phyloP scores from a whole-genome alignment of 1,284 basidiomycete species.

The Peniophora sp. region DNA sequence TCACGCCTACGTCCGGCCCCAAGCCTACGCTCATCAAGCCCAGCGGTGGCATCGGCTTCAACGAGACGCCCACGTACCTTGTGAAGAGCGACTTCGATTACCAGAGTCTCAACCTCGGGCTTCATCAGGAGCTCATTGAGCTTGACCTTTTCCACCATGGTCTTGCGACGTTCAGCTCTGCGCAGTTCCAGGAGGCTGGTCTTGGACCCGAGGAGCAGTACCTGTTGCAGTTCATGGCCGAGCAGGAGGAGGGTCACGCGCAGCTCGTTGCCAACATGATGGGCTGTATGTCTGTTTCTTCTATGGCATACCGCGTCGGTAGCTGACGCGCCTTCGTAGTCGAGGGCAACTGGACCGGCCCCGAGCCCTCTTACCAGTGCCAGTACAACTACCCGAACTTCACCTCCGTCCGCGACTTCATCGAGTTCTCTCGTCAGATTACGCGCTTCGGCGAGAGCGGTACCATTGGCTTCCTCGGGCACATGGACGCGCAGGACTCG shows the following conservation, averaged over 20 bases:
- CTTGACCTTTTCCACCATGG: slow-evolving; percentile 59
- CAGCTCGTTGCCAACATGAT: slow-evolving; percentile 41
- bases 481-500: slow-evolving; percentile 50
- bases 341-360: no score
- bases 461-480: slow-evolving; percentile 52
- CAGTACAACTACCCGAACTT: slow-evolving; percentile 53
- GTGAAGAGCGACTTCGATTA: slow-evolving; percentile 53
- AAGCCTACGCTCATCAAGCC: slow-evolving; percentile 1
- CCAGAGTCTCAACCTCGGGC: slow-evolving; percentile 50
- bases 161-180: slow-evolving; percentile 40
- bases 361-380: slow-evolving; percentile 26
- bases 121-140: slow-evolving; percentile 59
- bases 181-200: slow-evolving; percentile 52
- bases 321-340: no score
- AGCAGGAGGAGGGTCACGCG: slow-evolving; percentile 53
- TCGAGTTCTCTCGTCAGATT: slow-evolving; percentile 54
- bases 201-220: slow-evolving; percentile 45
- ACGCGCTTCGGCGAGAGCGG: slow-evolving; percentile 57
- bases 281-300: slow-evolving; percentile 19
- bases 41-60: slow-evolving; percentile 30
- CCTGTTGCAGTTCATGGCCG: slow-evolving; percentile 50
- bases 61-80: slow-evolving; percentile 37
- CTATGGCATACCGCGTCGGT: no score
- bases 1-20: slow-evolving; percentile 20
- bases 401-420: slow-evolving; percentile 48